Conservation (phyloP, 78 protist species). For the Dictyostelium brefeldianum region DNA sequence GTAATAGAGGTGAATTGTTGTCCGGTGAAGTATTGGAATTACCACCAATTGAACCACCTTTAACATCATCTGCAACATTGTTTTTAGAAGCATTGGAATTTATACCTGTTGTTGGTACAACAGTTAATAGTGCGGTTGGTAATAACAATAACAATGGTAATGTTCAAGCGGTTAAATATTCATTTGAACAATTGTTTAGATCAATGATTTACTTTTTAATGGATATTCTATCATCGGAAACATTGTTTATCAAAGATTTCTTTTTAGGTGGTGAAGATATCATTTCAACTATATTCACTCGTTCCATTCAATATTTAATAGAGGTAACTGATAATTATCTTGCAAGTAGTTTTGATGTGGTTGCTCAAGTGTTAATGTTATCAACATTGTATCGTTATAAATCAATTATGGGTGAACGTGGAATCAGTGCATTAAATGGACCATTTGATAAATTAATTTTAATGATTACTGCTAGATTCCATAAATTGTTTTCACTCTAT, state of each 20-base stretch:
- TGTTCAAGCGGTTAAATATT: slow-evolving; percentile 23
- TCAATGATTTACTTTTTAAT: slow-evolving; percentile 55
- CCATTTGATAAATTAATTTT: slow-evolving; percentile 27
- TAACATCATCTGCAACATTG: slow-evolving; percentile 16
- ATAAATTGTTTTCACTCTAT: neutral
- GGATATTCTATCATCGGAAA: slow-evolving; percentile 32
- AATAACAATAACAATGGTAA: neutral
- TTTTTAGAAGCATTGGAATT: slow-evolving; percentile 29
- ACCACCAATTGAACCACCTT: slow-evolving; percentile 57
- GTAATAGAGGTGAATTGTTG: slow-evolving; percentile 14
- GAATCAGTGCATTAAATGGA: slow-evolving; percentile 14
- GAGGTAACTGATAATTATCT: slow-evolving; percentile 18
- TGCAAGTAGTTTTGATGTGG: slow-evolving; percentile 8
- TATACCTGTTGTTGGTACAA: neutral
- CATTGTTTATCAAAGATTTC: slow-evolving; percentile 45
- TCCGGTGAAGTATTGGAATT: slow-evolving; percentile 4
- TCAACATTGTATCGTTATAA: slow-evolving; percentile 15
- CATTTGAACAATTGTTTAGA: slow-evolving; percentile 65
- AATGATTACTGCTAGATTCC: neutral
- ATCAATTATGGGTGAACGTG: neutral
- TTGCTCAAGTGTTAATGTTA: slow-evolving; percentile 9
- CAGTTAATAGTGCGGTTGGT: neutral
- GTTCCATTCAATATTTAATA: neutral
- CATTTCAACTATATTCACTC: slow-evolving; percentile 9
- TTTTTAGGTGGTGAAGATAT: slow-evolving; percentile 75